Evolutionary conservation across 2,329 filamentous ascomycete species (phyloP).

Genomic region (Diaporthe longicolla): DNA sequence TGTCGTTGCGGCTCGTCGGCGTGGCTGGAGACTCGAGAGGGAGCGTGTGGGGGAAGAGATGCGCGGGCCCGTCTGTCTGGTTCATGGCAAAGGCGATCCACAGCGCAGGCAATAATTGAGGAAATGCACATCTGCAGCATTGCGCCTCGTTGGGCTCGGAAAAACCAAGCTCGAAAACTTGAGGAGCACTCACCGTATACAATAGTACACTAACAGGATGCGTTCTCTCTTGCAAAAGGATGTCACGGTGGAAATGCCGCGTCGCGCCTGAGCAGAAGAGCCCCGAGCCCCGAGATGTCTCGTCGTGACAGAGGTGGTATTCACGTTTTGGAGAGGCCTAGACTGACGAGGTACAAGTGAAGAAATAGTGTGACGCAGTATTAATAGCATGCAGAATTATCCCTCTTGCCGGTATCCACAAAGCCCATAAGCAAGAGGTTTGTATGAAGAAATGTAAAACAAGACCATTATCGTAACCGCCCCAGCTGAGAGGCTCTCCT

Average conservation of each 20-base stretch:
- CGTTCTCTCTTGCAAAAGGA: not conserved
- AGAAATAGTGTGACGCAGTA: conserved; percentile 43
- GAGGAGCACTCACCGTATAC: not conserved
- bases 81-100: too few relatives aligned
- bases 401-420: conserved; percentile 42
- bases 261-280: not conserved
- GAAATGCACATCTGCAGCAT: not conserved
- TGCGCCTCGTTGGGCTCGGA: not conserved
- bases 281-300: not conserved
- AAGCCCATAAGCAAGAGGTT: conserved; percentile 41
- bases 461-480: conserved; percentile 47
- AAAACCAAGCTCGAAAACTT: not conserved
- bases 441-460: conserved; percentile 47
- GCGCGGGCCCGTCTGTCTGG: not conserved
- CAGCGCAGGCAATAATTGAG: not conserved
- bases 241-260: not conserved
- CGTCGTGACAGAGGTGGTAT: conserved; percentile 40
- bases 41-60: not conserved
- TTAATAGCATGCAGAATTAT: conserved; percentile 44
- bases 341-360: conserved; percentile 42
- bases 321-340: conserved; percentile 42
- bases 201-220: not conserved
- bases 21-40: not conserved
- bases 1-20: conserved; percentile 13
- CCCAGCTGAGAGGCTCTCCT: conserved; percentile 28